A percentile compares a stretch with the other conserved stretches of the same genome.
These are phyloP conservation scores for Plasmodium yoelii DNA, from an alignment of 169 alveolate genomes.

Conservation along the genomic window DNA sequence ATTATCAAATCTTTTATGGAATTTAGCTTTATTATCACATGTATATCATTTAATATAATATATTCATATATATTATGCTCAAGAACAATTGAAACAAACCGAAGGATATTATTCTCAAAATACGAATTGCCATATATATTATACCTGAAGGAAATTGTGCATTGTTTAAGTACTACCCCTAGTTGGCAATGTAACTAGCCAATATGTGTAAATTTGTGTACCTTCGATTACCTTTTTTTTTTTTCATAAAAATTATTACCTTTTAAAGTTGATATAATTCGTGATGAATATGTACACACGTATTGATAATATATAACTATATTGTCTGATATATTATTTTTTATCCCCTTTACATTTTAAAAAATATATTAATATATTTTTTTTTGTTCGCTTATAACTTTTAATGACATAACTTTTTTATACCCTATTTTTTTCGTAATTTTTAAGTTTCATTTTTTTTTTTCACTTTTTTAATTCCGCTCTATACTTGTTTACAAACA, in stretches of 20 bases:
- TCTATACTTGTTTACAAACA: not conserved
- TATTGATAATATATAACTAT: no score
- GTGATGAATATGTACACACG: no score
- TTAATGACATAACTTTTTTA: no score
- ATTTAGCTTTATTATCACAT: slow-evolving; percentile 60
- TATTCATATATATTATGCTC: slow-evolving; percentile 76
- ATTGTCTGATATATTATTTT: no score
- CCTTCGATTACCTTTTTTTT: not conserved
- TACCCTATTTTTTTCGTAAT: no score
- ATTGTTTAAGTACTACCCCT: slow-evolving; percentile 14
- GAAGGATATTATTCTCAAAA: slow-evolving; percentile 82
- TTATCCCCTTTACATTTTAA: no score
- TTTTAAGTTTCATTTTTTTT: no score
- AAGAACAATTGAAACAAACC: slow-evolving; percentile 79
- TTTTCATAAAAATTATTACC: not conserved
- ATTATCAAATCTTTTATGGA: slow-evolving; percentile 58
- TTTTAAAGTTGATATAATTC: no score
- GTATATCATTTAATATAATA: slow-evolving; percentile 66
- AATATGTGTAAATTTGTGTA: not conserved
- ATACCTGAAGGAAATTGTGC: slow-evolving; percentile 79
- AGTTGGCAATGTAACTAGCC: not conserved
- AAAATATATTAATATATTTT: no score
- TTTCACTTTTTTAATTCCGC: no score
- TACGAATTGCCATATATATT: slow-evolving; percentile 82
- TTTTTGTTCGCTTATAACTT: no score